Evolutionary conservation across 352 stramenopile genomes (phyloP).

Genomic region (Phytophthora citrophthora): DNA sequence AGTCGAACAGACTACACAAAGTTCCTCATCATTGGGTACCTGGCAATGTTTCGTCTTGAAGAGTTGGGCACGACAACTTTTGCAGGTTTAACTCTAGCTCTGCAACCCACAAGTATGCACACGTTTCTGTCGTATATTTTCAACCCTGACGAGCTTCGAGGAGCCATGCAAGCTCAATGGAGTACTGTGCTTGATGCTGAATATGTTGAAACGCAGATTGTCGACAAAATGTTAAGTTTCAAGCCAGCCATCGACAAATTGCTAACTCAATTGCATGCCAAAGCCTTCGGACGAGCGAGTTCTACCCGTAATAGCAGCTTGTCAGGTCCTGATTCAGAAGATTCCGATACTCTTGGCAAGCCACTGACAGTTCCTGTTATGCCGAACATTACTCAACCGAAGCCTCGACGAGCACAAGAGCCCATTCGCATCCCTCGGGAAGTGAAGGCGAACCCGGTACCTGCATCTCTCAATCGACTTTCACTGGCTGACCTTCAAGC

Average conservation of each 20-base stretch:
- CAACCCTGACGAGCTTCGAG: slow-evolving; percentile 65
- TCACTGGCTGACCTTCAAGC: slow-evolving; percentile 71
- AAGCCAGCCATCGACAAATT: slow-evolving; percentile 46
- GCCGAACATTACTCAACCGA: slow-evolving; percentile 89
- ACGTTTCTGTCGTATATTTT: slow-evolving; percentile 89
- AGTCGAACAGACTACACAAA: slow-evolving; percentile 90
- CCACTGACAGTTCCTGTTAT: slow-evolving; percentile 69
- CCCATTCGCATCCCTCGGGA: slow-evolving; percentile 83
- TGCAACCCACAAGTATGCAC: slow-evolving; percentile 89
- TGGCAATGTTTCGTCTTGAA: slow-evolving; percentile 90
- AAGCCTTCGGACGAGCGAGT: slow-evolving; percentile 64
- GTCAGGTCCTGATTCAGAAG: background rate
- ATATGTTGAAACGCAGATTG: slow-evolving; percentile 84
- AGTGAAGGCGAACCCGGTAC: slow-evolving; percentile 74
- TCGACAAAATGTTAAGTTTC: slow-evolving; percentile 62
- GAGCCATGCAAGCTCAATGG: slow-evolving; percentile 83
- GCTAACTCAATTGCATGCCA: slow-evolving; percentile 63
- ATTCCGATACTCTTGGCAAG: slow-evolving; percentile 46
- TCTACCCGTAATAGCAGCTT: slow-evolving; percentile 2
- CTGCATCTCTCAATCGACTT: slow-evolving; percentile 65
- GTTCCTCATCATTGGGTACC: slow-evolving; percentile 91
- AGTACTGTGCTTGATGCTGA: slow-evolving; percentile 79
- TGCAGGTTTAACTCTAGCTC: slow-evolving; percentile 50
- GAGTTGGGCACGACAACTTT: slow-evolving; percentile 84
- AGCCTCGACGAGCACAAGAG: slow-evolving; percentile 66